These are phyloP conservation scores for Monoraphidium neglectum DNA, from an alignment of 139 green algal genomes.

Conservation along the genomic window DNA sequence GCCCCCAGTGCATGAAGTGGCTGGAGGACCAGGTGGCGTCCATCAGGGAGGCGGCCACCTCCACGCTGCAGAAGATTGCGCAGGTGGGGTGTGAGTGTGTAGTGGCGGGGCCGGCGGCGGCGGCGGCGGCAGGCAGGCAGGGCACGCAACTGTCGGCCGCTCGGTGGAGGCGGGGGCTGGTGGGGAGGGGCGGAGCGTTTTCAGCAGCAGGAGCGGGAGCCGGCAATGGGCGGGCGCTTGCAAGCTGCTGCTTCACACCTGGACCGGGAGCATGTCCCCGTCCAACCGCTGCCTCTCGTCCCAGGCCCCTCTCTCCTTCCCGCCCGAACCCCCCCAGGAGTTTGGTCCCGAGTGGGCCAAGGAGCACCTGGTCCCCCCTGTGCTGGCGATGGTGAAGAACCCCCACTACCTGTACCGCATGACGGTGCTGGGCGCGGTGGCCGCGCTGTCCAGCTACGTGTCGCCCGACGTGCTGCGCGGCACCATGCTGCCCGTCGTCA, in stretches of 20 bases:
- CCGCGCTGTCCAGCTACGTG: slow-evolving; percentile 80
- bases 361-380: slow-evolving; percentile 88
- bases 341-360: slow-evolving; percentile 95
- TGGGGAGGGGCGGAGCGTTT: too few species aligned
- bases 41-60: slow-evolving; percentile 92
- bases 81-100: slow-evolving; percentile 23
- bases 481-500: slow-evolving; percentile 87
- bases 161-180: too few species aligned
- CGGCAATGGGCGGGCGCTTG: too few species aligned
- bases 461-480: slow-evolving; percentile 77
- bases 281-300: too few species aligned
- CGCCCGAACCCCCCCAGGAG: slow-evolving; percentile 37
- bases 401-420: slow-evolving; percentile 97
- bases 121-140: neutral
- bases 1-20: slow-evolving; percentile 94
- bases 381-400: slow-evolving; percentile 41
- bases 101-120: neutral
- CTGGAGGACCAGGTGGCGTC: slow-evolving; percentile 86
- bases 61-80: slow-evolving; percentile 87
- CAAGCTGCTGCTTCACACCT: too few species aligned
- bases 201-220: too few species aligned
- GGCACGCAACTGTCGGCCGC: too few species aligned
- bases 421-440: slow-evolving; percentile 87
- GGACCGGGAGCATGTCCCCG: too few species aligned
- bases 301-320: too few species aligned